Conservation (phyloP, 805 yeast genomes). For the Candida tallmaniae region DNA sequence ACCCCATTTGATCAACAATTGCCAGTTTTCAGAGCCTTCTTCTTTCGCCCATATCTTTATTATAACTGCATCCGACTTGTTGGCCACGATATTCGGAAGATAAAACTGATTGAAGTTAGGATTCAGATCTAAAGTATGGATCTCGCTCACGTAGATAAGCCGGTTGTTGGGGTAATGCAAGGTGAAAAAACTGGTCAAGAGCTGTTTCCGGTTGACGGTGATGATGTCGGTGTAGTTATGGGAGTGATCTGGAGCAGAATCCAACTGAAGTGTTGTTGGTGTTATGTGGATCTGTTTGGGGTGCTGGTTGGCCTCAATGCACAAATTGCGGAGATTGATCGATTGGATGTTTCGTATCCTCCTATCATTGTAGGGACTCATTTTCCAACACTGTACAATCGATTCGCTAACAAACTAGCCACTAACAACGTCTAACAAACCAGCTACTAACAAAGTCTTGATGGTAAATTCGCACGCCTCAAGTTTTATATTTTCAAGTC, state of each 20-base stretch:
- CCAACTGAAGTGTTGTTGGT: too few relatives aligned
- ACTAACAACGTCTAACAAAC: too few relatives aligned
- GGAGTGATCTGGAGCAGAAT: too few relatives aligned
- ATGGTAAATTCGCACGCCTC: too few relatives aligned
- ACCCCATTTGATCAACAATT: conserved; percentile 13
- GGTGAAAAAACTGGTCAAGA: conserved; percentile 24
- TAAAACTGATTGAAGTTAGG: conserved; percentile 26
- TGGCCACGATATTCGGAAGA: conserved; percentile 16
- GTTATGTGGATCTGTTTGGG: too few relatives aligned
- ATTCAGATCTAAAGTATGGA: conserved; percentile 14
- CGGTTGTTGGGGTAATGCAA: conserved; percentile 15
- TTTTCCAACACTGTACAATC: not conserved
- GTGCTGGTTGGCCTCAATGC: not conserved
- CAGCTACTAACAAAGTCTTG: too few relatives aligned
- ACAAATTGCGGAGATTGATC: conserved; percentile 3
- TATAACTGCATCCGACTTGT: conserved; percentile 9
- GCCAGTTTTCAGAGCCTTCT: conserved; percentile 18
- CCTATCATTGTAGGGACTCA: conserved; percentile 9
- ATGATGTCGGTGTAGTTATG: conserved; percentile 8
- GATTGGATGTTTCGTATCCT: conserved; percentile 10
- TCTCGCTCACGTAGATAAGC: conserved; percentile 32
- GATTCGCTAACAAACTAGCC: too few relatives aligned
- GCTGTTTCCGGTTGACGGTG: conserved; percentile 11
- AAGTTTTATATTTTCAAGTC: too few relatives aligned
- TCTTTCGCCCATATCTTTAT: conserved; percentile 17